phyloP scores from a whole-genome alignment of 306 rosid species.

The Fragaria ananassa region DNA sequence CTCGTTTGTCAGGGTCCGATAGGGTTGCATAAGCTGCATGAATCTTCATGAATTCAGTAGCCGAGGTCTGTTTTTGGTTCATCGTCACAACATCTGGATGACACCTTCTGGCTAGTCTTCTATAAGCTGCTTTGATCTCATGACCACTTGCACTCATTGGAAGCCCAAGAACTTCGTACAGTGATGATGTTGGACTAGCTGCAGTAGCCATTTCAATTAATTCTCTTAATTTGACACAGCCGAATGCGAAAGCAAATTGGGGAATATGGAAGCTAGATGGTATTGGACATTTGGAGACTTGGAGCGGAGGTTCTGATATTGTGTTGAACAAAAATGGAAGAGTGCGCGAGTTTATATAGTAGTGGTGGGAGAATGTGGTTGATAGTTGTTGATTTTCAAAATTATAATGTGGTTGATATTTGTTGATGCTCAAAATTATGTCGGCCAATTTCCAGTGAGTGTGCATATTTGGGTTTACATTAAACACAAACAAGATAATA shows the following conservation, averaged over 20 bases:
- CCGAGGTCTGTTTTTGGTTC: constrained; percentile 53
- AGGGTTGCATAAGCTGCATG: constrained; percentile 63
- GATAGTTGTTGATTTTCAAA: neutral
- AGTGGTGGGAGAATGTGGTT: neutral
- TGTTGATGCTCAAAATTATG: neutral
- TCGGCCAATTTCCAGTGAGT: neutral
- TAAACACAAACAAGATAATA: neutral
- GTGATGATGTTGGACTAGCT: constrained; percentile 26
- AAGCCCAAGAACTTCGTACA: constrained; percentile 75
- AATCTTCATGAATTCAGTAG: constrained; percentile 51
- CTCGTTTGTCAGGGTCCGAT: constrained; percentile 68
- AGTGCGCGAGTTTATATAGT: constrained; percentile 20
- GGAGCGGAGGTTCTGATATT: neutral
- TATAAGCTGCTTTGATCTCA: constrained; percentile 64
- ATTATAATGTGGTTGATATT: neutral
- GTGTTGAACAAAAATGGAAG: neutral
- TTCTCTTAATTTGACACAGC: neutral
- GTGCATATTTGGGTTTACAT: neutral
- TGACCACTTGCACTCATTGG: constrained; percentile 40
- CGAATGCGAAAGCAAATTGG: neutral
- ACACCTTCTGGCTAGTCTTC: constrained; percentile 57
- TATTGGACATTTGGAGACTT: no score
- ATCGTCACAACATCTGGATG: constrained; percentile 72
- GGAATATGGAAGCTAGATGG: neutral
- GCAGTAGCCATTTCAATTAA: constrained; percentile 36